phyloP scores from a whole-genome alignment of 768 basidiomycete species.

The Strobilomyces echinocephalus region DNA sequence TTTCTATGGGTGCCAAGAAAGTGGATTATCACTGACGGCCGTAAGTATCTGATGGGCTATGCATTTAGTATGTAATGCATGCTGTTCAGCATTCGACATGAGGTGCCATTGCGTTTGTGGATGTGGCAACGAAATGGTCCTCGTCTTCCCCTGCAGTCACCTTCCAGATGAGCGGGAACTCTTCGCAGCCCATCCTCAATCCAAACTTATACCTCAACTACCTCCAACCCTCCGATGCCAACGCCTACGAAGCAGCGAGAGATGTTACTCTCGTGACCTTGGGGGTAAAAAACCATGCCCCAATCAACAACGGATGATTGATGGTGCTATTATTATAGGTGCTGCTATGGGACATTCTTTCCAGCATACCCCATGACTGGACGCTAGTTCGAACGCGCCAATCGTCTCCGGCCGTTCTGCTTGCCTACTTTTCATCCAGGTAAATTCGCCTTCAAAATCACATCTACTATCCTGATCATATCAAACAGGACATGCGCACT shows the following conservation, averaged over 20 bases:
- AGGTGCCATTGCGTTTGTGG: neutral
- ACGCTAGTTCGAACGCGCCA: slow-evolving; percentile 13
- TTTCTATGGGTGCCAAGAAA: neutral
- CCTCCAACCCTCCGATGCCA: slow-evolving; percentile 17
- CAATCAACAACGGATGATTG: neutral
- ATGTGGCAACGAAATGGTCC: neutral
- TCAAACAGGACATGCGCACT: slow-evolving; percentile 16
- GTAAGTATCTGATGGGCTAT: too few relatives aligned
- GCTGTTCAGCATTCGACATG: too few relatives aligned
- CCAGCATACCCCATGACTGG: slow-evolving; percentile 20
- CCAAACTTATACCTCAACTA: slow-evolving; percentile 26
- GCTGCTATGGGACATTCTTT: slow-evolving; percentile 25
- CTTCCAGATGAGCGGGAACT: slow-evolving; percentile 2
- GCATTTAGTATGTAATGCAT: too few relatives aligned
- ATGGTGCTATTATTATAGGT: slow-evolving; percentile 11
- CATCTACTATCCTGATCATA: slow-evolving; percentile 2
- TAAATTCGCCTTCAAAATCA: neutral
- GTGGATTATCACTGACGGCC: neutral
- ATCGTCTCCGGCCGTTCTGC: slow-evolving; percentile 10
- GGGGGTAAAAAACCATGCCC: slow-evolving; percentile 9
- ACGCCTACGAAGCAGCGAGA: slow-evolving; percentile 17
- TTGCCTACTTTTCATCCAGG: slow-evolving; percentile 25
- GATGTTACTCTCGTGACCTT: slow-evolving; percentile 17
- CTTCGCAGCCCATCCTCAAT: slow-evolving; percentile 14
- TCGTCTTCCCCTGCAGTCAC: neutral